Percentiles rank a stretch among this genome's conserved stretches.
These are phyloP conservation scores for Oehlia diaphana DNA, from an alignment of 192 early-diverging fungal genomes.

Conservation along the genomic window DNA sequence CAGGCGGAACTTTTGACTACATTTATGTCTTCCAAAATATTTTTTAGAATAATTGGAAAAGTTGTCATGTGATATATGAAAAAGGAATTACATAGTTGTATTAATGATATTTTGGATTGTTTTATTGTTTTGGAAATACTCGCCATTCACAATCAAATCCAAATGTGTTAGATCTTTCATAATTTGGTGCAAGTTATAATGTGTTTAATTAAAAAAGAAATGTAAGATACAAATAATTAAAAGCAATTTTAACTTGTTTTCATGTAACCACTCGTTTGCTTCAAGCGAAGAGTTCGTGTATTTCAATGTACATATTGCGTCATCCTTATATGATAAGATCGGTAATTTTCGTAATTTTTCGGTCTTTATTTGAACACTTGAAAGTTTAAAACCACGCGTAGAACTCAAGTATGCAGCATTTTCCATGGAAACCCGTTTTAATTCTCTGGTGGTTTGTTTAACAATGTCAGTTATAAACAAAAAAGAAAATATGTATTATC, in stretches of 20 bases:
- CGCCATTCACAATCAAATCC: slow-evolving; percentile 7
- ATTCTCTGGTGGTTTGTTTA: neutral
- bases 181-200: neutral
- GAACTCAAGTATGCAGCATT: no score
- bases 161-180: neutral
- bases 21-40: neutral
- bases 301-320: neutral
- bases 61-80: neutral
- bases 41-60: neutral
- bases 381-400: no score
- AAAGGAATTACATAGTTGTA: neutral
- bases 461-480: neutral
- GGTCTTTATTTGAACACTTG: neutral
- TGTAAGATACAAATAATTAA: neutral
- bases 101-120: no score
- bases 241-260: neutral
- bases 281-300: neutral
- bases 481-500: neutral
- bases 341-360: neutral
- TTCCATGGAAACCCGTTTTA: neutral
- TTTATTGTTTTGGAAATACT: no score
- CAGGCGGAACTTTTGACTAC: neutral
- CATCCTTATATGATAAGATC: neutral
- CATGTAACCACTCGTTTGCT: neutral
- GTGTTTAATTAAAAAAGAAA: neutral